These are phyloP conservation scores for Lecanicillium sp. DNA, from an alignment of 2,329 filamentous ascomycete genomes.

Conservation along the genomic window DNA sequence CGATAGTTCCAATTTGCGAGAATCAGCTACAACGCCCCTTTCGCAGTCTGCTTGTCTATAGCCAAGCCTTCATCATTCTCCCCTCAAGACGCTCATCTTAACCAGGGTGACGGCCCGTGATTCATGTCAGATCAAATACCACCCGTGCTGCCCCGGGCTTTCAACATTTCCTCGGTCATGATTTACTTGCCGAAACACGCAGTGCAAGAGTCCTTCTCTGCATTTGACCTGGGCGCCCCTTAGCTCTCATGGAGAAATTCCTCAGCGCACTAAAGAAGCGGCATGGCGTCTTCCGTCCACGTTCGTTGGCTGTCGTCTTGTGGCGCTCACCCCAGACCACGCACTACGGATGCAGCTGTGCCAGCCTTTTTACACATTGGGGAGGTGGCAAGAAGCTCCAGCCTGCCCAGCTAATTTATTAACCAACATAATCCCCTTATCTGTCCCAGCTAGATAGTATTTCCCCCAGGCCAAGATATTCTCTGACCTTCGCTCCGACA, in stretches of 20 bases:
- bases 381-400: not conserved
- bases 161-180: too few relatives aligned
- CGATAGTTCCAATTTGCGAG: constrained; percentile 4
- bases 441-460: not conserved
- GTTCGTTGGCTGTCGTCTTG: constrained; percentile 6
- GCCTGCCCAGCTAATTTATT: constrained; percentile 7
- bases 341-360: not conserved
- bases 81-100: not conserved
- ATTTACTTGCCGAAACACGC: too few relatives aligned
- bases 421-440: constrained; percentile 1
- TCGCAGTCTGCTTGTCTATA: not conserved
- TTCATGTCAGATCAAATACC: not conserved
- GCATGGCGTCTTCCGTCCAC: constrained; percentile 1
- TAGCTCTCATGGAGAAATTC: not conserved
- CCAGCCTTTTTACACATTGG: constrained; percentile 1
- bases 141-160: too few relatives aligned
- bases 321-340: constrained; percentile 1
- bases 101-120: not conserved
- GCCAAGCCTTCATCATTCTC: not conserved
- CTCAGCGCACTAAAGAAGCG: constrained; percentile 6
- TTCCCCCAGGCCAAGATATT: constrained; percentile 5
- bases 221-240: too few relatives aligned
- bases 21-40: not conserved
- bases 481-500: not conserved
- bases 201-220: not conserved